phyloP scores from a whole-genome alignment of 164 flowering plant species.

The Warburgia ugandensis region DNA sequence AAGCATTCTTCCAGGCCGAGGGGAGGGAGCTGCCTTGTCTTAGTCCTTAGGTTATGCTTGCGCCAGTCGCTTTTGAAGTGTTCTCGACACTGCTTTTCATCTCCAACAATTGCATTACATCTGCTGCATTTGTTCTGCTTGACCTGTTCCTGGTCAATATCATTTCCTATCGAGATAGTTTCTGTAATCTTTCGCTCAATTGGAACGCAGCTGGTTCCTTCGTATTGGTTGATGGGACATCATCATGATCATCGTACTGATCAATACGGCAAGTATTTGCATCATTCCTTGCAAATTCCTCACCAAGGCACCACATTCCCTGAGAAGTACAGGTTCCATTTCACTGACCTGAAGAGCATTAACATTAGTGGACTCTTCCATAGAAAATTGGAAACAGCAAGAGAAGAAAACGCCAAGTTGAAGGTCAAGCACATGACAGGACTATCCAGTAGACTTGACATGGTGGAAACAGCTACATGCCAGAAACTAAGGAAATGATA shows the following conservation, averaged over 20 bases:
- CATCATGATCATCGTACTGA: slow-evolving; percentile 57
- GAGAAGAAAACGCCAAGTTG: too few species aligned
- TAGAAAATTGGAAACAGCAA: too few species aligned
- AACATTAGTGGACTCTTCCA: background rate
- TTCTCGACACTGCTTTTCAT: slow-evolving; percentile 68
- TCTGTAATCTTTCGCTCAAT: slow-evolving; percentile 46
- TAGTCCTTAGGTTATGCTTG: slow-evolving; percentile 82
- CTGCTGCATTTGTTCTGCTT: slow-evolving; percentile 82
- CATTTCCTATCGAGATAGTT: slow-evolving; percentile 32
- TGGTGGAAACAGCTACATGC: too few species aligned
- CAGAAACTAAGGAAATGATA: too few species aligned
- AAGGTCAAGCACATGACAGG: too few species aligned
- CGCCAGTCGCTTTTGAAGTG: slow-evolving; percentile 97
- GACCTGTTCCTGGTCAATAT: slow-evolving; percentile 28
- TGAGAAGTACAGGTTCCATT: slow-evolving; percentile 66
- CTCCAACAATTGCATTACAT: slow-evolving; percentile 72
- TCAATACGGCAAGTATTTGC: slow-evolving; percentile 79
- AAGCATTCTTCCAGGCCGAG: slow-evolving; percentile 72
- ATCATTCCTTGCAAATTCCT: slow-evolving; percentile 69
- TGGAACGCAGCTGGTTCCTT: slow-evolving; percentile 28
- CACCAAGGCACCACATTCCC: slow-evolving; percentile 65
- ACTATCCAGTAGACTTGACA: too few species aligned
- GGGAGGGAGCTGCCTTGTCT: slow-evolving; percentile 85
- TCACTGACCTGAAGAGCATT: slow-evolving; percentile 63
- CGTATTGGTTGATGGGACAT: slow-evolving; percentile 19